Percentiles rank a stretch among this genome's conserved stretches.
Evolutionary conservation across 306 rosid species (phyloP).

Genomic region (Macrotyloma uniflorum): DNA sequence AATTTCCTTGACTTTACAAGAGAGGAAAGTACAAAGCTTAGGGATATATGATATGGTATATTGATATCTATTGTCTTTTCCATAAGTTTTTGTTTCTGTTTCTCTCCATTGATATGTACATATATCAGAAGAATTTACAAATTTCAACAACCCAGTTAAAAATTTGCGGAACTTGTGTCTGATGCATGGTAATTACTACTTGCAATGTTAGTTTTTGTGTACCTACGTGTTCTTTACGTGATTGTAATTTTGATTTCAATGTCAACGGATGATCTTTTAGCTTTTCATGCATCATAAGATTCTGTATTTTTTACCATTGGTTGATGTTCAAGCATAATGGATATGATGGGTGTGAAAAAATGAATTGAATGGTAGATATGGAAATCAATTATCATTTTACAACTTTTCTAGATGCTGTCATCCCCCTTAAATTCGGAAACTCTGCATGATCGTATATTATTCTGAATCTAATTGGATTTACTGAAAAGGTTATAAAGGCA

Average conservation of each 20-base stretch:
- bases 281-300: neutral
- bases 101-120: neutral
- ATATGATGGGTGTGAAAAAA: neutral
- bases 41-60: neutral
- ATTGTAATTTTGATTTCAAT: constrained; percentile 22
- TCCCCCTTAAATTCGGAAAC: constrained; percentile 9
- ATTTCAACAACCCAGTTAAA: constrained; percentile 14
- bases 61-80: constrained; percentile 8
- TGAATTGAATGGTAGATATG: neutral
- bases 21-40: constrained; percentile 11
- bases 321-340: constrained; percentile 3
- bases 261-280: neutral
- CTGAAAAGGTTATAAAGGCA: neutral
- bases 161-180: neutral
- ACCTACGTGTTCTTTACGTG: neutral
- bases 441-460: neutral
- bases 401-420: neutral
- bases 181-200: constrained; percentile 1
- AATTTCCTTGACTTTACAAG: constrained; percentile 3
- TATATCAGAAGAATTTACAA: constrained; percentile 24
- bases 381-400: neutral
- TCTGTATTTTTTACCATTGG: neutral
- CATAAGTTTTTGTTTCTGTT: neutral
- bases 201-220: constrained; percentile 6
- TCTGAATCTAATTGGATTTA: neutral